A percentile compares a stretch with the other conserved stretches of the same genome.
Conservation (phyloP, 78 protist genomes). For the Cyanophora paradoxa region DNA sequence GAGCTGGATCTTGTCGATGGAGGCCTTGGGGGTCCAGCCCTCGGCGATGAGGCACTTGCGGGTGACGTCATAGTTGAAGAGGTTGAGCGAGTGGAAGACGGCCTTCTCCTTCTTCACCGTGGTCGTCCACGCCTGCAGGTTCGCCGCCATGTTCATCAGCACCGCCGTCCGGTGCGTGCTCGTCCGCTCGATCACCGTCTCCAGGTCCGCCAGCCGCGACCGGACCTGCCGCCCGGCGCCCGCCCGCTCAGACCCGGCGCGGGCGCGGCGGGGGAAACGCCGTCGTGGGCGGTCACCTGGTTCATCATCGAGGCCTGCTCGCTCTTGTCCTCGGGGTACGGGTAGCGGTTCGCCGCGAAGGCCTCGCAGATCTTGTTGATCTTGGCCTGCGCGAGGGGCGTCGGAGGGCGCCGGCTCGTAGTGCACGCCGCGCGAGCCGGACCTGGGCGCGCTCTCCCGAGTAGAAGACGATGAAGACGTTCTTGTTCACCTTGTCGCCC, state of each 20-base stretch:
- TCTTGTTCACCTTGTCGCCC: slow-evolving; percentile 35
- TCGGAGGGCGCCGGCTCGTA: too few relatives aligned
- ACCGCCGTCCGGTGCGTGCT: slow-evolving; percentile 12
- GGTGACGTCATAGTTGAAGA: slow-evolving; percentile 63
- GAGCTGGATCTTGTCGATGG: not conserved
- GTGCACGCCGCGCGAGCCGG: too few relatives aligned
- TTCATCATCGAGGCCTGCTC: slow-evolving; percentile 30
- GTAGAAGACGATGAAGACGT: slow-evolving; percentile 68
- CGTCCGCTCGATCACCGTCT: not conserved
- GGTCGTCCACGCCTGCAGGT: slow-evolving; percentile 42
- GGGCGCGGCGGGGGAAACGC: too few relatives aligned
- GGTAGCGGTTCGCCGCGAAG: slow-evolving; percentile 71
- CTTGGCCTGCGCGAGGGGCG: too few relatives aligned
- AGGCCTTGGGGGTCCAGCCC: slow-evolving; percentile 73
- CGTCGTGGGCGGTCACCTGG: too few relatives aligned
- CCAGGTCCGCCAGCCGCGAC: not conserved
- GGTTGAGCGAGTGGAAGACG: slow-evolving; percentile 85
- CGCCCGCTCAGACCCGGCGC: too few relatives aligned
- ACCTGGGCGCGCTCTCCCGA: slow-evolving; percentile 68
- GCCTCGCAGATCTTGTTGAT: slow-evolving; percentile 71
- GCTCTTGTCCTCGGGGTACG: slow-evolving; percentile 58
- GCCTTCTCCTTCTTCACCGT: slow-evolving; percentile 64
- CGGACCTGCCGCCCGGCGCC: not conserved
- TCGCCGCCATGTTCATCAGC: not conserved
- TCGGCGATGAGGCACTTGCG: slow-evolving; percentile 68